Evolutionary conservation across 2,329 filamentous ascomycete genomes (phyloP).

Genomic region (Ramularia endophylla): DNA sequence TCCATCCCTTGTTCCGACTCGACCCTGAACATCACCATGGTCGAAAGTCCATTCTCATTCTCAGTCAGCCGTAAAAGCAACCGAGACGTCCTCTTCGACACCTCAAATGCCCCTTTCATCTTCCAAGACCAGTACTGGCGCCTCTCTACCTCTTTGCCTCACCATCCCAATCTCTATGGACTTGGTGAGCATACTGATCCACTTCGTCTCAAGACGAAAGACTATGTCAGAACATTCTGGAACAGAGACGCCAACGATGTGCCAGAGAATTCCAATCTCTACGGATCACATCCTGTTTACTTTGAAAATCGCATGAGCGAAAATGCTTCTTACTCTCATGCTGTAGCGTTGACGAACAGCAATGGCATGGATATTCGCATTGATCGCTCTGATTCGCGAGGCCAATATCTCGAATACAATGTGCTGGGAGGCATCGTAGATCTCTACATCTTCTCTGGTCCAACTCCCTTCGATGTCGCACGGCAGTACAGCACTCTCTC

Average conservation of each 20-base stretch:
- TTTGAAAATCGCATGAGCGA: conserved; percentile 55
- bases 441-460: conserved; percentile 47
- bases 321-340: conserved; percentile 47
- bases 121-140: conserved; percentile 45
- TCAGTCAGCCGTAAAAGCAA: conserved; percentile 19
- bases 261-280: conserved; percentile 59
- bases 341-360: conserved; percentile 63
- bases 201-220: conserved; percentile 52
- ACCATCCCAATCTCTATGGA: conserved; percentile 66
- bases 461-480: conserved; percentile 40
- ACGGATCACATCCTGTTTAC: conserved; percentile 68
- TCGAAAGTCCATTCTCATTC: conserved; percentile 27
- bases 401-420: conserved; percentile 72
- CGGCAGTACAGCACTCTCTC: conserved; percentile 45
- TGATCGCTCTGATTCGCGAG: conserved; percentile 46
- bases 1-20: conserved; percentile 16
- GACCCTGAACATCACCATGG: conserved; percentile 24
- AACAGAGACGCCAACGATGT: conserved; percentile 60
- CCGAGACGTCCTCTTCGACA: conserved; percentile 28
- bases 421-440: conserved; percentile 70
- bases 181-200: conserved; percentile 68
- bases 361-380: conserved; percentile 73
- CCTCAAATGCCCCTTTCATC: conserved; percentile 25
- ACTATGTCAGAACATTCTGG: conserved; percentile 66
- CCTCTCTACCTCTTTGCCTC: conserved; percentile 64